Evolutionary conservation across 257 asterid species (phyloP), one percentile per base, ranked within the genome.

Genomic region (Agastache rugosa): DNA sequence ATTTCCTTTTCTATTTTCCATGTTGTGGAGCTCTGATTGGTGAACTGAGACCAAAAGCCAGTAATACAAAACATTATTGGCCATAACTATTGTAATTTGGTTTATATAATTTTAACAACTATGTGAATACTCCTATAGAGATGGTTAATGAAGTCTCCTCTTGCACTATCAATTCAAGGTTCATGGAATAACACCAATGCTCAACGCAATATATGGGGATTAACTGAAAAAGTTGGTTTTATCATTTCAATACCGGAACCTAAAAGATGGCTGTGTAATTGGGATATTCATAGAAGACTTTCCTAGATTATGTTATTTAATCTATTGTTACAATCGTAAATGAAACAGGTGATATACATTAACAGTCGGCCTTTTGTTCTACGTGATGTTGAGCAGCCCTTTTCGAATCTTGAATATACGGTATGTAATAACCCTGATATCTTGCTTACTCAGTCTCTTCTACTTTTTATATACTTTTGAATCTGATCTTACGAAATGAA

Each of bases 321-420:
- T 73, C 37, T 54, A 72, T 41, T 73, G 12, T 54, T 45, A 44
- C 50, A 45, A 23, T 74, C 27, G 42, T 67, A 69, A 67, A 37
- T 78, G 86, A 72, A 81, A 74, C 90, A 93, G 97, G 98, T 93
- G 78, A 73, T 93, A 74, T 93, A 93, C 85, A 90, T 93, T 70
- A 93, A 93, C 80, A 85, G 94, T 47, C 97, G 98, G 44, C 98
- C 98, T 77, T 93, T 93, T 86, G 98, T 93, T 62, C 88, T 93
- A 83, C 97, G 98, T 69, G 98, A 93, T 73, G 96, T 93, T 70
- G 98, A 90, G 83, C 93, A 90, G 80, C 98, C 98, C 23, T 93
- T 93, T 76, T 91, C 98, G 11, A 93, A 93, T 89, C 96, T 93
- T 54, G 98, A 93, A 75, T 91, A 93, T 84, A 93, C 98, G 97